Conservation (phyloP, 352 stramenopile species). For the Aphanomyces astaci region DNA sequence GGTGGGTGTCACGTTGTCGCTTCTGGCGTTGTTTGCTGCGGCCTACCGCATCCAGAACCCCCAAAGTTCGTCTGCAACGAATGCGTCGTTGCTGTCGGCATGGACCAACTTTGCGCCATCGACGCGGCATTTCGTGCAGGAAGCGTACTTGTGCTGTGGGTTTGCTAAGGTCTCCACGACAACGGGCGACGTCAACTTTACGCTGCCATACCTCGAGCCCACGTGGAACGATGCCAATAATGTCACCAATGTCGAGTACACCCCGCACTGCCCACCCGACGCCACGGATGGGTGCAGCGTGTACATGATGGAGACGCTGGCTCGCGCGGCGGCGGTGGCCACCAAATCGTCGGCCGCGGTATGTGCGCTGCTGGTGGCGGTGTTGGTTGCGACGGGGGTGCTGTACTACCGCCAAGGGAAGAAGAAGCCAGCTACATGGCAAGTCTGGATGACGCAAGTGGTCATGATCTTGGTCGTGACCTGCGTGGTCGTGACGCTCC, state of each 20-base stretch:
- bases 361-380: slow-evolving; percentile 21
- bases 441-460: slow-evolving; percentile 1
- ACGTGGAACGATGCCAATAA: slow-evolving; percentile 25
- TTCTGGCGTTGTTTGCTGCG: slow-evolving; percentile 33
- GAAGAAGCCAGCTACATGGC: slow-evolving; percentile 25
- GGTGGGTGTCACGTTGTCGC: neutral
- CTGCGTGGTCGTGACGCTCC: slow-evolving; percentile 27
- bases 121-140: slow-evolving; percentile 44
- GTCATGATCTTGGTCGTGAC: slow-evolving; percentile 20
- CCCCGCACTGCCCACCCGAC: slow-evolving; percentile 22
- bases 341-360: slow-evolving; percentile 19
- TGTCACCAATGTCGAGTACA: neutral
- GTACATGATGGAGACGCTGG: slow-evolving; percentile 34
- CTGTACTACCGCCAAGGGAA: slow-evolving; percentile 29
- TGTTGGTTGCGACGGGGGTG: slow-evolving; percentile 26
- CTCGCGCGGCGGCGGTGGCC: slow-evolving; percentile 22
- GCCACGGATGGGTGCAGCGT: slow-evolving; percentile 27
- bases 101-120: slow-evolving; percentile 23
- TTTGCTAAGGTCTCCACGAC: slow-evolving; percentile 34
- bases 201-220: slow-evolving; percentile 27
- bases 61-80: neutral
- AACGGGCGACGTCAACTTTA: slow-evolving; percentile 29
- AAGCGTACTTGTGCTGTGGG: slow-evolving; percentile 42
- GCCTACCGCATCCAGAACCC: slow-evolving; percentile 31
- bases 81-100: slow-evolving; percentile 12